These are phyloP conservation scores for Arbutus unedo DNA, from an alignment of 148 eudicot species.

Conservation along the genomic window DNA sequence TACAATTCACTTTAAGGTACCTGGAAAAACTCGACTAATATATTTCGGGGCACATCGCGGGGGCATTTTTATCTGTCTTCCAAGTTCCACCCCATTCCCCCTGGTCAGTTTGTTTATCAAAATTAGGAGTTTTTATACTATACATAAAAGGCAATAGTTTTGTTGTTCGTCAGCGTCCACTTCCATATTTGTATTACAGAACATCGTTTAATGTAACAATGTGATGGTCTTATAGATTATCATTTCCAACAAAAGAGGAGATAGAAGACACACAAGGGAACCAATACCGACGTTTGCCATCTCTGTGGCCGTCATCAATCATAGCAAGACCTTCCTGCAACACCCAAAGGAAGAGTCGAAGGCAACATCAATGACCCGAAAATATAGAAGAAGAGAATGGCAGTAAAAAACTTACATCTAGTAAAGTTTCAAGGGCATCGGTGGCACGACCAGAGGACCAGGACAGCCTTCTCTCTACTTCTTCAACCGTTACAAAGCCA, in stretches of 20 bases:
- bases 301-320: conserved; percentile 93
- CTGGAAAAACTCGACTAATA: neutral
- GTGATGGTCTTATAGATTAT: conserved; percentile 27
- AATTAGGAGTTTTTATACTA: neutral
- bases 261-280: conserved; percentile 93
- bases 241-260: conserved; percentile 61
- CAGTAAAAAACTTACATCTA: conserved; percentile 52
- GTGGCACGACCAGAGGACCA: conserved; percentile 92
- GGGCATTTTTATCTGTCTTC: too few species aligned
- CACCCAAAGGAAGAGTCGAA: neutral
- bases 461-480: conserved; percentile 71
- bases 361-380: neutral
- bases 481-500: conserved; percentile 90
- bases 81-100: neutral
- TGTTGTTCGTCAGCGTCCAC: neutral
- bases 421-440: conserved; percentile 85
- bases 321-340: conserved; percentile 94
- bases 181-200: neutral
- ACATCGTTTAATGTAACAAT: neutral
- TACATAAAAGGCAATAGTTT: neutral
- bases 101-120: neutral
- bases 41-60: too few species aligned
- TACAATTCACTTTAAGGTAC: neutral
- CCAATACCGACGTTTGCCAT: conserved; percentile 86
- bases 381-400: neutral